Evolutionary conservation across 345 rosid genomes (phyloP), one percentile per base, ranked within the genome.

Genomic region (Litchi chinensis): DNA sequence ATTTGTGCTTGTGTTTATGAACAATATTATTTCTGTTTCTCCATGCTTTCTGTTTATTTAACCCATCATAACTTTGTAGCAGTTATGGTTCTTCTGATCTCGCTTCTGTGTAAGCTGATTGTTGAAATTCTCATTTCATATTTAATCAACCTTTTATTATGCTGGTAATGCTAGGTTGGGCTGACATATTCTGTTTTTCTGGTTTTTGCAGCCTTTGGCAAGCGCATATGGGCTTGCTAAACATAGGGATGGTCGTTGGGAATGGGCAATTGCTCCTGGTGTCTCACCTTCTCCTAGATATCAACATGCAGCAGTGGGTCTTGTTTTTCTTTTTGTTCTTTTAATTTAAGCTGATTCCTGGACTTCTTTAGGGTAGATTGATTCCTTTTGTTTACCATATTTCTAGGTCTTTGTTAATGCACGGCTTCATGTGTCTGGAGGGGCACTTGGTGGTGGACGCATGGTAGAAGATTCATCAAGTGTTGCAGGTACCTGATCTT

Each of bases 221-320:
- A 94, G 97, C 84, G 99, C 99, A 62, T 96, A 96, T 87, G 99
- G 98, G 79, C 98, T 96, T 85, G 99, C 99, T 52, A 96, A 94
- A 86, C 99, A 96, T 76, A 91, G 98, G 85, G 99, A 96, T 87
- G 99, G 99, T 65, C 99, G 99, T 74, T 96, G 99, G 99, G 99
- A 96, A 84, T 96, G 99, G 99, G 99, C 99, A 71, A 96, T 96
- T 74, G 99, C 98, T 80, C 99, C 99, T 69, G 98, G 99, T 77
- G 98, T 96, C 26, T 94, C 99, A 22, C 99, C 98, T 63, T 96
- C 99, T 70, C 83, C 98, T 74, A 93, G 99, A 96, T 96, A 96
- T 85, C 99, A 96, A 80, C 99, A 96, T 87, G 99, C 99, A 85
- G 98, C 99, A 52, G 99, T 96, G 86, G 70, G 98, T 80, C 75